phyloP scores from a whole-genome alignment of 768 basidiomycete genomes.

The Kwoniella heveanensis region DNA sequence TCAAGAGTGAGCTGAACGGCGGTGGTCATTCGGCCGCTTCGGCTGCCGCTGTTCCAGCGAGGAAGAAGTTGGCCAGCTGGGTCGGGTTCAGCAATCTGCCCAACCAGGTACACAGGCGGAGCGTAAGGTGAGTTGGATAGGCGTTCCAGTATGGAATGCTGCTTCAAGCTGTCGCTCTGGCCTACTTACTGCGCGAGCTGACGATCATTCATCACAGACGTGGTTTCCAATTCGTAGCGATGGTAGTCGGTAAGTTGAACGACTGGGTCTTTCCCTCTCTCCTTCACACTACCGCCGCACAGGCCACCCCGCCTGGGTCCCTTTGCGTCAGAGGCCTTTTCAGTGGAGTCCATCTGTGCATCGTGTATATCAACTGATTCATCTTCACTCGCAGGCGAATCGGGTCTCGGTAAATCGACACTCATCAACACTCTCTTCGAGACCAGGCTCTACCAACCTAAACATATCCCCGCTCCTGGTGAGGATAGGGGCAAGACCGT shows the following conservation, averaged over 20 bases:
- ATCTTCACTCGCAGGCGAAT: constrained; percentile 62
- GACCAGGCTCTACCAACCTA: constrained; percentile 88
- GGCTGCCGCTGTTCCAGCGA: constrained; percentile 18
- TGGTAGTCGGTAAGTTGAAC: constrained; percentile 88
- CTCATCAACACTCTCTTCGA: constrained; percentile 99
- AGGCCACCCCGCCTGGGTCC: constrained; percentile 10
- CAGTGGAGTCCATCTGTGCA: constrained; percentile 8
- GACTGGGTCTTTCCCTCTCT: neutral
- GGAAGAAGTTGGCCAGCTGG: constrained; percentile 55
- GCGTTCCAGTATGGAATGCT: too few relatives aligned
- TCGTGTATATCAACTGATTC: neutral
- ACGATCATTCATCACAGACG: constrained; percentile 32
- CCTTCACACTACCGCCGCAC: neutral
- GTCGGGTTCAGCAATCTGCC: constrained; percentile 83
- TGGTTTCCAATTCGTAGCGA: constrained; percentile 94
- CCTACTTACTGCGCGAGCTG: too few relatives aligned
- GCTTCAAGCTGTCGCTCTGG: too few relatives aligned
- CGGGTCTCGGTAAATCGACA: constrained; percentile 97
- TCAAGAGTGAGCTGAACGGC: constrained; percentile 23
- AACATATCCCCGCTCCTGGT: constrained; percentile 79
- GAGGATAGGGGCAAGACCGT: constrained; percentile 89
- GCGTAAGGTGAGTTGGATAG: constrained; percentile 75
- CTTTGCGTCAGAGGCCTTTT: constrained; percentile 11
- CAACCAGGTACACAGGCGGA: constrained; percentile 99
- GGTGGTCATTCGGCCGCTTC: too few relatives aligned